Percentiles rank a stretch among this genome's conserved stretches.
Evolutionary conservation across 441 rosid species (phyloP).

Genomic region (Populus hybrid): DNA sequence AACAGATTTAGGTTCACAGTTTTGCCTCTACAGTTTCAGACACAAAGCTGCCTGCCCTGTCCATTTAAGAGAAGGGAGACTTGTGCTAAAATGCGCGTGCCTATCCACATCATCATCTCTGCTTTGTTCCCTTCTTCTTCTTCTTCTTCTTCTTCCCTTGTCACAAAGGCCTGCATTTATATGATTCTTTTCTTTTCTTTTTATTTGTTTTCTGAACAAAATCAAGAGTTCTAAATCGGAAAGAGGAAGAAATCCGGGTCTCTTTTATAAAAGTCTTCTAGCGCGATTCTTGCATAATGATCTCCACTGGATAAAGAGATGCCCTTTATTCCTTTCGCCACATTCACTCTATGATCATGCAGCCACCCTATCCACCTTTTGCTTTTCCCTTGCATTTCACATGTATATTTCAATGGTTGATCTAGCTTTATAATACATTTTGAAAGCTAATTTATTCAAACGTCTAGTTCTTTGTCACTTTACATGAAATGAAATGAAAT

Average conservation of each 20-base stretch:
- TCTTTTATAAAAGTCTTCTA: conserved; percentile 20
- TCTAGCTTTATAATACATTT: background rate
- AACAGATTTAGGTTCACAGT: conserved; percentile 23
- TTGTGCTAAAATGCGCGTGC: conserved; percentile 40
- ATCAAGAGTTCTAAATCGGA: conserved; percentile 12
- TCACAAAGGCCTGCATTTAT: conserved; percentile 9
- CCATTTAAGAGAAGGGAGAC: background rate
- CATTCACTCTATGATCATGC: conserved; percentile 14
- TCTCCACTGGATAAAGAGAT: conserved; percentile 29
- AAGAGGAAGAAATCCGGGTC: conserved; percentile 19
- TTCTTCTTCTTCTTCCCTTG: conserved; percentile 17
- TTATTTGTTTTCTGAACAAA: conserved; percentile 10
- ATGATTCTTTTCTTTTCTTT: background rate
- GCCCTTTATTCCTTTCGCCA: conserved; percentile 54
- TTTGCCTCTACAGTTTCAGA: conserved; percentile 13
- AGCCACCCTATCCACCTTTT: conserved; percentile 5
- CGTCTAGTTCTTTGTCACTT: background rate
- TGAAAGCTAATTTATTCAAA: background rate
- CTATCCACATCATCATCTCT: conserved; percentile 31
- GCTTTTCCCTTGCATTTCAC: background rate
- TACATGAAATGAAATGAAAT: background rate
- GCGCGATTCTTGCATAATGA: conserved; percentile 25
- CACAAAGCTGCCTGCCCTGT: conserved; percentile 25
- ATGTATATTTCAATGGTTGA: background rate
- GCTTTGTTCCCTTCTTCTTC: conserved; percentile 12